Evolutionary conservation across 140 eudicot species (phyloP), one percentile per base, ranked within the genome.

Genomic region (Cichorium intybus): DNA sequence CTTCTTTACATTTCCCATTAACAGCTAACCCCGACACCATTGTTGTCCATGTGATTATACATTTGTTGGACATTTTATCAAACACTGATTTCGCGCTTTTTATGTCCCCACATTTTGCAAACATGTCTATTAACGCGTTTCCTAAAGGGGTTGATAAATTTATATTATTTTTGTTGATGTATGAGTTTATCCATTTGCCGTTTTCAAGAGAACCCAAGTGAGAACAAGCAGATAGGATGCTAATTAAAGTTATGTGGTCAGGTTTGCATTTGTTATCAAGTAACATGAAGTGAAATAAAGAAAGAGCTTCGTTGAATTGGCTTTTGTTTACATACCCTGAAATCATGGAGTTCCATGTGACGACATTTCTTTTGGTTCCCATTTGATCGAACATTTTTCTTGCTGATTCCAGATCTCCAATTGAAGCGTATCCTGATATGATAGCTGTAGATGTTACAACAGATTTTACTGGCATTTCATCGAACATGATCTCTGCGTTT

Each of bases 331-430:
- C 77, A 34, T 81, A 80, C 2, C 95, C 79, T 5, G 90, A 28
- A 43, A 87, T 83, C 87, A 83, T 83, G 12, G 95, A 85, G 62
- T 83, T 87, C 90, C 90, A 87, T 0, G 90, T 75, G 0, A 87
- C 84, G 10, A 75, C 75, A 69, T 75, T 81, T 70, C 69, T 48
- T 77, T 78, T 80, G 1, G 1, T 56, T 26, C 78, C 85, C 76
- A 82, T 86, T 10, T 39, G 69, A 72, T 80, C 78, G 66, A 86
- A 86, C 24, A 80, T 4, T 63, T 62, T 77, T 58, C 79, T 79
- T 16, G 95, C 89, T 35, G 79, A 72, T 55, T 64, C 70, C 16
- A 86, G 48, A 20, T 77, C 77, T 24, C 89, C 85, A 29, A 21
- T 47, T 56, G 43, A 51, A 5, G 81, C 69, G 54, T 83, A 80